A percentile compares a stretch with the other conserved stretches of the same genome.
phyloP scores from a whole-genome alignment of 2,329 filamentous ascomycete species.

The Aspergillus arachidicola region DNA sequence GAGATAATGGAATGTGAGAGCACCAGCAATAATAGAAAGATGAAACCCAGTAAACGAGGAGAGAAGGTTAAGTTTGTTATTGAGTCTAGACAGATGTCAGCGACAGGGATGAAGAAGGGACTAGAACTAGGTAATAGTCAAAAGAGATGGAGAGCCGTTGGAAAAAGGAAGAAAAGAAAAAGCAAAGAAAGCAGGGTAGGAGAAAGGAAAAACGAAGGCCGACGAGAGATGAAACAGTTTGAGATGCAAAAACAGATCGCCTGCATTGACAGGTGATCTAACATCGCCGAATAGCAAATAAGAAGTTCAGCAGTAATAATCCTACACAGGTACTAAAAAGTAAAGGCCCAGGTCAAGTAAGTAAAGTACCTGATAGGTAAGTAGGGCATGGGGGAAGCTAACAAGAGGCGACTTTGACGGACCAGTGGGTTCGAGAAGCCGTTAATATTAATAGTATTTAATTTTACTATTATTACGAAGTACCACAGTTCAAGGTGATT shows the following conservation, averaged over 20 bases:
- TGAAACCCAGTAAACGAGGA: neutral
- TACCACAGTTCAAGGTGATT: neutral
- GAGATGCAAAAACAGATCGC: constrained; percentile 29
- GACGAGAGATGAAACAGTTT: constrained; percentile 26
- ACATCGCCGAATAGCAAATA: constrained; percentile 21
- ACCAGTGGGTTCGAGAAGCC: constrained; percentile 22
- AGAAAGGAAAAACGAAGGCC: constrained; percentile 8
- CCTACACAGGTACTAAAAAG: neutral
- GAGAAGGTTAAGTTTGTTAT: constrained; percentile 2
- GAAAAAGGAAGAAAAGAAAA: constrained; percentile 8
- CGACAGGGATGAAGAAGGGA: constrained; percentile 3
- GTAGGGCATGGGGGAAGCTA: constrained; percentile 14
- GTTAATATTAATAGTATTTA: constrained; percentile 20
- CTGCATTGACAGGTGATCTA: constrained; percentile 29
- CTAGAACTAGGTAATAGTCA: constrained; percentile 6
- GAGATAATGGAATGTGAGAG: neutral
- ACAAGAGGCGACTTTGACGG: constrained; percentile 20
- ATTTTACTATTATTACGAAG: constrained; percentile 14
- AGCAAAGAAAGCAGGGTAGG: constrained; percentile 15
- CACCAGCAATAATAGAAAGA: neutral
- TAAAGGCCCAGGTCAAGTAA: neutral
- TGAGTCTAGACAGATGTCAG: constrained; percentile 2
- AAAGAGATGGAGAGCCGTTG: neutral
- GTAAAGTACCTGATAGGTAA: constrained; percentile 1
- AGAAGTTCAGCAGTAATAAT: constrained; percentile 22